Evolutionary conservation across 1,284 basidiomycete species (phyloP).

Genomic region (Schizopora paradoxa): DNA sequence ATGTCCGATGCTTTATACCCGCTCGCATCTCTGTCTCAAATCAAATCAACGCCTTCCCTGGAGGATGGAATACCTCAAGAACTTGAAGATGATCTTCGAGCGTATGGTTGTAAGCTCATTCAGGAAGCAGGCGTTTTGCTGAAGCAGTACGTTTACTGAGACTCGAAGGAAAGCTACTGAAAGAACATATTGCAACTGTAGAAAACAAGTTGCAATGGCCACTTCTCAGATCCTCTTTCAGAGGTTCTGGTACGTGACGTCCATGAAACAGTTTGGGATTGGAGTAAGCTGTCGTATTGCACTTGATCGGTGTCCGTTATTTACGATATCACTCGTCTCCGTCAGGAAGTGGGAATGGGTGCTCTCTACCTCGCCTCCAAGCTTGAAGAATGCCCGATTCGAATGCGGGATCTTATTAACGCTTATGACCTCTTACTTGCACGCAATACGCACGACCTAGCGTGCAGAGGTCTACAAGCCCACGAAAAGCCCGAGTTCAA

Average conservation of each 20-base stretch:
- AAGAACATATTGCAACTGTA: constrained; percentile 30
- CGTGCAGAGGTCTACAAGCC: too few species aligned
- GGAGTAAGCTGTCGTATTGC: constrained; percentile 49
- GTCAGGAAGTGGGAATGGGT: constrained; percentile 88
- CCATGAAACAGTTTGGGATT: constrained; percentile 89
- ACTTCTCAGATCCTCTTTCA: constrained; percentile 96
- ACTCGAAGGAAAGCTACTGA: background rate
- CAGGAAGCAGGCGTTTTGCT: constrained; percentile 91
- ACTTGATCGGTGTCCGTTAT: constrained; percentile 9
- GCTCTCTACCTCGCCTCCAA: constrained; percentile 94
- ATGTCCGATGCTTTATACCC: constrained; percentile 71
- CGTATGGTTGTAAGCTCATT: constrained; percentile 88
- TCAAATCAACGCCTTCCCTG: constrained; percentile 73
- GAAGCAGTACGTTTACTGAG: constrained; percentile 58
- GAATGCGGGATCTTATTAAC: constrained; percentile 93
- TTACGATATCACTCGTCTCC: constrained; percentile 3
- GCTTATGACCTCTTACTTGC: constrained; percentile 84
- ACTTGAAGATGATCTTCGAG: constrained; percentile 82
- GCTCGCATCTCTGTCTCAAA: constrained; percentile 77
- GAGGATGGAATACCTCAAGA: constrained; percentile 77
- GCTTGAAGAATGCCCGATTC: constrained; percentile 87
- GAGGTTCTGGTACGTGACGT: constrained; percentile 94
- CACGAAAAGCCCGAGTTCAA: constrained; percentile 42
- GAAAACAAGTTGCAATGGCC: constrained; percentile 95
- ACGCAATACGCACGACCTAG: constrained; percentile 45